A percentile compares a stretch with the other conserved stretches of the same genome.
phyloP scores from a whole-genome alignment of 2,329 filamentous ascomycete genomes.

The Thielaviopsis populi region DNA sequence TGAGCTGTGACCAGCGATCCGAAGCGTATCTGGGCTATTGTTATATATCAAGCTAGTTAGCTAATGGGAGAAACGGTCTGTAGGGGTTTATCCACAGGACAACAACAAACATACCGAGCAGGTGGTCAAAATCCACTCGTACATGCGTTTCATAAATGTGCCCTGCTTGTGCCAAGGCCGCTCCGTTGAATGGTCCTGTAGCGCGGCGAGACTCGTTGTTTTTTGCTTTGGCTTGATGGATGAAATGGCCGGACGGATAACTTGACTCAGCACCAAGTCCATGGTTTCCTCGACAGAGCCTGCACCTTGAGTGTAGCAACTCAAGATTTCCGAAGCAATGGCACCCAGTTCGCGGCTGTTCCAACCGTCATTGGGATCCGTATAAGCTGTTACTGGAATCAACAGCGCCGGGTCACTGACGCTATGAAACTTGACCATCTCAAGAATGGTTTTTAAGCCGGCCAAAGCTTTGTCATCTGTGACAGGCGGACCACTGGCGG shows the following conservation, averaged over 20 bases:
- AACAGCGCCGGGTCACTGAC: not conserved
- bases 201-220: conserved; percentile 4
- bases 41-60: not conserved
- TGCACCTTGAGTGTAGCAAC: not conserved
- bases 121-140: conserved; percentile 15
- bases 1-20: conserved; percentile 50
- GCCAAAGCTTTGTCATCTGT: not conserved
- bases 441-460: not conserved
- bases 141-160: conserved; percentile 10
- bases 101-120: conserved; percentile 4
- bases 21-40: conserved; percentile 31
- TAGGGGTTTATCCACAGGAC: not conserved
- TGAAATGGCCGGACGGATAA: conserved; percentile 7
- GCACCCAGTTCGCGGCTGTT: not conserved
- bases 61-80: not conserved
- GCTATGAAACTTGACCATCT: not conserved
- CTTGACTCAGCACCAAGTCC: conserved; percentile 1
- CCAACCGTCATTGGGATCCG: not conserved
- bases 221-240: not conserved
- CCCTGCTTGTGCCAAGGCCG: conserved; percentile 11
- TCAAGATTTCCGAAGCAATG: not conserved
- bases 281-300: not conserved
- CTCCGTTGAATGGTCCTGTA: conserved; percentile 12
- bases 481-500: not conserved
- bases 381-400: not conserved